These are phyloP conservation scores for Brettanomyces sp. DNA, from an alignment of 805 yeast species.

Conservation along the genomic window DNA sequence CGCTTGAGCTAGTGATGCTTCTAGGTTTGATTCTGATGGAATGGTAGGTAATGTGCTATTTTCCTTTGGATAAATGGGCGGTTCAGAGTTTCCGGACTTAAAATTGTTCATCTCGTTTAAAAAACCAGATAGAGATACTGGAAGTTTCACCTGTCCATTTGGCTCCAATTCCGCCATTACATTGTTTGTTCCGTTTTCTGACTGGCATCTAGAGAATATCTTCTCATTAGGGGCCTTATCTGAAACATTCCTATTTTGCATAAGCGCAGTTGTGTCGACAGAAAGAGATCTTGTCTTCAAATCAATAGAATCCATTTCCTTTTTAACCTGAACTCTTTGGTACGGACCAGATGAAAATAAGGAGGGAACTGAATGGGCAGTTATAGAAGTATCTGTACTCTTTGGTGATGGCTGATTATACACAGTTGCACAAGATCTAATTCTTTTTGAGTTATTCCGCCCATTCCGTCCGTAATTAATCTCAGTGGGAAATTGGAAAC, in stretches of 20 bases:
- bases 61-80: background rate
- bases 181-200: slow-evolving; percentile 8
- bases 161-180: background rate
- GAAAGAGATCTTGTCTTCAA: background rate
- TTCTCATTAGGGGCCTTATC: background rate
- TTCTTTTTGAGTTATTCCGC: too few species aligned
- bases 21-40: slow-evolving; percentile 16
- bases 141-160: background rate
- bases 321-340: slow-evolving; percentile 4
- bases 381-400: background rate
- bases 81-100: background rate
- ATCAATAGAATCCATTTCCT: background rate
- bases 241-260: background rate
- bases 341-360: slow-evolving; percentile 22
- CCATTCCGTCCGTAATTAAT: slow-evolving; percentile 5
- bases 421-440: too few species aligned
- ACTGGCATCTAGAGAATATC: slow-evolving; percentile 11
- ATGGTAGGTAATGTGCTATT: slow-evolving; percentile 10
- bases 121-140: background rate
- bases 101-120: background rate
- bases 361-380: slow-evolving; percentile 14
- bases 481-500: too few species aligned
- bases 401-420: too few species aligned
- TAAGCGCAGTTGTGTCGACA: slow-evolving; percentile 2
- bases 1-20: background rate